A percentile compares a stretch with the other conserved stretches of the same genome.
These are phyloP conservation scores for Ulota crispa DNA, from an alignment of 225 moss, liverwort and hornwort genomes.

Conservation along the genomic window DNA sequence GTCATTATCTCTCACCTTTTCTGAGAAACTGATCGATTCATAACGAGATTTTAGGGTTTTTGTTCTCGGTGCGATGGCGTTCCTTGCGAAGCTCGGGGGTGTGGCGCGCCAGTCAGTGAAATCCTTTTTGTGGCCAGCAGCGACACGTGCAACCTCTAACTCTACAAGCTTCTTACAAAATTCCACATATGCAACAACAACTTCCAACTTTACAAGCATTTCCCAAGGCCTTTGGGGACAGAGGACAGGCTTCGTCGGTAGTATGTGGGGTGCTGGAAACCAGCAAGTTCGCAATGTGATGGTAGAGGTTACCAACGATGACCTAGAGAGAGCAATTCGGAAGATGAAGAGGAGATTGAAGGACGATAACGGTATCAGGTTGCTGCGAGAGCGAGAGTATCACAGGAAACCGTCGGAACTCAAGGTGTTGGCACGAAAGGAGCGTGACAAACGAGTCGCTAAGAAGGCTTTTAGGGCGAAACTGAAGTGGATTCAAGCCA, in stretches of 20 bases:
- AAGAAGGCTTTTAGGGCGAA: conserved; percentile 72
- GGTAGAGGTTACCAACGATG: conserved; percentile 80
- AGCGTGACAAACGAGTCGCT: conserved; percentile 74
- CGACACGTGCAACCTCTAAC: conserved; percentile 6
- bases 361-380: conserved; percentile 70
- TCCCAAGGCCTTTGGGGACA: conserved; percentile 35
- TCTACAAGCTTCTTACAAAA: conserved; percentile 1
- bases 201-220: conserved; percentile 11
- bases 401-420: conserved; percentile 79
- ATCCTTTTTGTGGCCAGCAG: conserved; percentile 9
- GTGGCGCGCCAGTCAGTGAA: conserved; percentile 44
- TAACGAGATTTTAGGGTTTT: not conserved
- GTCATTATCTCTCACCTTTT: not conserved
- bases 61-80: conserved; percentile 43
- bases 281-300: conserved; percentile 77
- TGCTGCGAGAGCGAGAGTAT: conserved; percentile 69
- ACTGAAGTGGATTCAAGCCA: conserved; percentile 79
- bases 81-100: conserved; percentile 61
- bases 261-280: conserved; percentile 22
- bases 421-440: conserved; percentile 76
- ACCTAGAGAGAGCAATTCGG: conserved; percentile 80
- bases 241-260: conserved; percentile 19
- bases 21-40: not conserved
- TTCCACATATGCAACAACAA: not conserved
- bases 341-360: conserved; percentile 91